Evolutionary conservation across 257 asterid species (phyloP), one percentile per base, ranked within the genome.

Genomic region (Gentiana straminea): DNA sequence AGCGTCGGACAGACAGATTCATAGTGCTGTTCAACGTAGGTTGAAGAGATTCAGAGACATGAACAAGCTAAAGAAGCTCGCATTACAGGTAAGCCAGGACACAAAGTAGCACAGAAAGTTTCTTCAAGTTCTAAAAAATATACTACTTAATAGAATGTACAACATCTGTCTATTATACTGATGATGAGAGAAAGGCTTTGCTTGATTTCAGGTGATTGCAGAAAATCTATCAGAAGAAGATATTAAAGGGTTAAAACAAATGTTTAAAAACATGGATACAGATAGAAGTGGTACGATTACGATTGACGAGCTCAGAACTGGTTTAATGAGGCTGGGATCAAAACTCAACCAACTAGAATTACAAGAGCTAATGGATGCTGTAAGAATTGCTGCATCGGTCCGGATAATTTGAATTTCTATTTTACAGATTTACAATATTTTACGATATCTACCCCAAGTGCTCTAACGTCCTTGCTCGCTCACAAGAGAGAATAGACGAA

Each of bases 291-390:
- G 69, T 57, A 48, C 69, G 15, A 64, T 64, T 13, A 64, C 64
- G 3, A 46, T 47, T 39, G 69, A 64, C 49, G 69, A 64, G 5
- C 69, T 64, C 15, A 64, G 51, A 59, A 34, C 64, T 37, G 86
- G 86, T 10, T 44, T 80, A 49, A 57, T 81, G 49, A 67, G 75
- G 12, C 74, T 70, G 1, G 86, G 83, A 35, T 68, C 86, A 12
- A 77, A 74, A 62, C 71, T 77, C n/a, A 55, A 77, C 1, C 81
- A 70, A 68, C 9, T 35, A 3, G 84, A 81, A 66, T 80, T 75
- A 41, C 58, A 77, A 59, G 82, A 80, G 54, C 55, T 81, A 59
- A 64, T 81, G 84, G 88, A 77, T 61, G 87, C 87, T 52, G 87
- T 78, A 78, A 71, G 84, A 63, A 32, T 52, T 6, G 1, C 24